phyloP scores from a whole-genome alignment of 2,329 filamentous ascomycete species.

The Diaporthe nobilis region DNA sequence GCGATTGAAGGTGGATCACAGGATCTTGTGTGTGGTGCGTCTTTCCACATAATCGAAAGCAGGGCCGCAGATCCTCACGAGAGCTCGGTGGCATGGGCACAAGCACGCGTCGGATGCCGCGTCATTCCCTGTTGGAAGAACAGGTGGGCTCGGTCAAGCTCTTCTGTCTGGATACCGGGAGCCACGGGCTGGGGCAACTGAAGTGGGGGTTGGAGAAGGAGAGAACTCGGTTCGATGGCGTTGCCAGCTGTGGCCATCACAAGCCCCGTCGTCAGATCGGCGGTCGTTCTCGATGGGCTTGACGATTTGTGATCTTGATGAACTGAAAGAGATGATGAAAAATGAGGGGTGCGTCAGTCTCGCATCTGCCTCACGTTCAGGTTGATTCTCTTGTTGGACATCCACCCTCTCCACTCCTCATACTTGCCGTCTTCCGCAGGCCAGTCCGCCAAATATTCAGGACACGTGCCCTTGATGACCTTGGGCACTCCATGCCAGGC shows the following conservation, averaged over 20 bases:
- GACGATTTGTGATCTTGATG: background rate
- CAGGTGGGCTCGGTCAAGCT: background rate
- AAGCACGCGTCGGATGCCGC: background rate
- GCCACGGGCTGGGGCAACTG: background rate
- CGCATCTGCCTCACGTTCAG: constrained; percentile 93
- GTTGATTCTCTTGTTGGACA: constrained; percentile 89
- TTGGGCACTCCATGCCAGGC: constrained; percentile 98
- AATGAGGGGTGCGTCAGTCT: constrained; percentile 53
- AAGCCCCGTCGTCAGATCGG: background rate
- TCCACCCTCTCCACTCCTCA: constrained; percentile 86
- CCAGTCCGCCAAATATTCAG: constrained; percentile 81
- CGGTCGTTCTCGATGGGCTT: background rate
- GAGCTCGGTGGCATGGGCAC: background rate
- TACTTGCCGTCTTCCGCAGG: constrained; percentile 71
- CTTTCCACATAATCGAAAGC: background rate
- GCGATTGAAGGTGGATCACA: background rate
- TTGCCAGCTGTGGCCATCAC: background rate
- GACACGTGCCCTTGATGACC: constrained; percentile 84
- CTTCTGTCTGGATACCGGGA: background rate
- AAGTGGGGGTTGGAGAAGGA: background rate
- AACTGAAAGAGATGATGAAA: too few relatives aligned
- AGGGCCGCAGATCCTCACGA: background rate
- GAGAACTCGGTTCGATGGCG: background rate
- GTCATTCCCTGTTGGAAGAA: background rate
- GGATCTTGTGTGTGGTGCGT: background rate